Evolutionary conservation across 1,139 yeast genomes (phyloP), one percentile per base, ranked within the genome.

Genomic region (Debaryomyces singareniensis): DNA sequence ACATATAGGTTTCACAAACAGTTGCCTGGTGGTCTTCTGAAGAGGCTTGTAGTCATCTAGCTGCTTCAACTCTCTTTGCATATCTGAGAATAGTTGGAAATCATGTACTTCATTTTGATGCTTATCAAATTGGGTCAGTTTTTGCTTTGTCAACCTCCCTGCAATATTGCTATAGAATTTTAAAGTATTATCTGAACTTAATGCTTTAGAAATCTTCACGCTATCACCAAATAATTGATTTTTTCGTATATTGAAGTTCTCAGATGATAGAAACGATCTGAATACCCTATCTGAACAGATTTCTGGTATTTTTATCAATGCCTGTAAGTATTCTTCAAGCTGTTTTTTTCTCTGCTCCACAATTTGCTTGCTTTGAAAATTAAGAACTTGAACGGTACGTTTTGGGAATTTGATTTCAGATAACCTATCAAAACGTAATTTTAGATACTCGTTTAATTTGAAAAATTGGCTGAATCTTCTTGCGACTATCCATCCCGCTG

Each of bases 401-500:
- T 75, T 75, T 2, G 91, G 91, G 38, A 86, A 75, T 20, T 66
- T 69, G 15, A 80, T 48, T 3, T 50, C 55, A 3, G 59, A 53
- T 5, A 82, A 77, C 28, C 57, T 59, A 0, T 77, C 68, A 42
- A 79, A 80, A 29, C 58, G 61, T 3, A 54, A 52, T 34, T 69
- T 73, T 38, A 89, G 57, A 40, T 82, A 78, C 39, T 74, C 77
- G 45, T 87, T 78, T 20, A 89, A 61, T 38, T 71, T 74, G 53
- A 69, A 77, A 51, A 89, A 89, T 45, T 89, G 96, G 44, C 85
- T 83, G 47, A 78, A 89, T 34, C 97, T 61, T 42, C 96, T 61
- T 0, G 95, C 93, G 20, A 87, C 85, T 29, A 85, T 77, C 96
- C 96, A 89, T 0, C 89, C 86, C 0, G 91, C 86, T 5, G 74